These are phyloP conservation scores for Hygrocybe punicea DNA, from an alignment of 768 basidiomycete species.

Conservation along the genomic window DNA sequence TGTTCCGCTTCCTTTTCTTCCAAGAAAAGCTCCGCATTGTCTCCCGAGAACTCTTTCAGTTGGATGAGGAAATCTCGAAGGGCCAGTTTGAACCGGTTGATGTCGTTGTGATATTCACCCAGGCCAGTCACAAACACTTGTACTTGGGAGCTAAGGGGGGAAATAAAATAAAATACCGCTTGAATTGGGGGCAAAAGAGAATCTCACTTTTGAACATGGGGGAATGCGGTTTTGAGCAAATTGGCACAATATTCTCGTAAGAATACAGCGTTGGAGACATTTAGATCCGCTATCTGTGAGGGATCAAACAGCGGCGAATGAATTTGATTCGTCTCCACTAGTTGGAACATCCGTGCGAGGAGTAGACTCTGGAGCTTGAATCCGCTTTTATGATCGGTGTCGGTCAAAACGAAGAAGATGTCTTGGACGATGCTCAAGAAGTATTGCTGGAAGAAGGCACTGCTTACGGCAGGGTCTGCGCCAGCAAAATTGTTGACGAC, in stretches of 20 bases:
- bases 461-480: constrained; percentile 70
- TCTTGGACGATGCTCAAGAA: constrained; percentile 92
- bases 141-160: constrained; percentile 64
- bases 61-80: constrained; percentile 97
- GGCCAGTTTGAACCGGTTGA: constrained; percentile 88
- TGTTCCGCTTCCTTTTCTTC: constrained; percentile 93
- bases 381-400: constrained; percentile 98
- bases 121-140: constrained; percentile 65
- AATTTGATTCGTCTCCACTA: constrained; percentile 79
- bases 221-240: constrained; percentile 84
- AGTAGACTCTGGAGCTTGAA: constrained; percentile 93
- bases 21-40: constrained; percentile 86
- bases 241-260: constrained; percentile 84
- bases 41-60: constrained; percentile 94
- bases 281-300: constrained; percentile 61
- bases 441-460: constrained; percentile 95
- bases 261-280: constrained; percentile 74
- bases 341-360: constrained; percentile 90
- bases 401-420: constrained; percentile 95
- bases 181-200: not conserved
- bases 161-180: too few relatives aligned
- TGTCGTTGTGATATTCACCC: constrained; percentile 71
- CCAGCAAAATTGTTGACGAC: constrained; percentile 91
- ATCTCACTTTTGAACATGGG: constrained; percentile 81
- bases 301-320: constrained; percentile 84